These are phyloP conservation scores for Agrocybe praecox DNA, from an alignment of 768 basidiomycete genomes.

Conservation along the genomic window DNA sequence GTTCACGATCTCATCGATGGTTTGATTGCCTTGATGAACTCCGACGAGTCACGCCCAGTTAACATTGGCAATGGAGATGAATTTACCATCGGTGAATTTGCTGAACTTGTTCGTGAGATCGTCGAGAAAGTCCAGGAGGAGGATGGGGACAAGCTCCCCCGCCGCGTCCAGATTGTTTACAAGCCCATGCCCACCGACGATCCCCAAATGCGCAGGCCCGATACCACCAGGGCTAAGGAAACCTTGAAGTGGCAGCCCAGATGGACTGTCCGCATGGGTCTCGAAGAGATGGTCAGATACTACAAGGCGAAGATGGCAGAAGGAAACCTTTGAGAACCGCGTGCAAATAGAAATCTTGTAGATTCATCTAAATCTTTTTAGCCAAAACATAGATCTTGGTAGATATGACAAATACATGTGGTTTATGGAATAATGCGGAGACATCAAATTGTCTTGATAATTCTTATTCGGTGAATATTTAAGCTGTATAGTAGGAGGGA, in stretches of 20 bases:
- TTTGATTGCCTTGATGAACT: conserved; percentile 93
- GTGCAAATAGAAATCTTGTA: not conserved
- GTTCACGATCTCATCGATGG: conserved; percentile 98
- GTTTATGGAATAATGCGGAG: not conserved
- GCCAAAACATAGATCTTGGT: not conserved
- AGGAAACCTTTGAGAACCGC: conserved; percentile 60
- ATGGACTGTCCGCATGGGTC: conserved; percentile 91
- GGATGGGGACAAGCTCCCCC: conserved; percentile 57
- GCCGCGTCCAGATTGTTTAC: conserved; percentile 70
- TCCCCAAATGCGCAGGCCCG: conserved; percentile 92
- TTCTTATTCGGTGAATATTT: not conserved
- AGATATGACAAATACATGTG: not conserved
- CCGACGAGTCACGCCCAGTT: conserved; percentile 88
- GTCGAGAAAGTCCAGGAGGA: conserved; percentile 92
- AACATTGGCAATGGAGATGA: conserved; percentile 97
- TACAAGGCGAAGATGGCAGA: conserved; percentile 90
- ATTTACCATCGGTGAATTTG: conserved; percentile 95
- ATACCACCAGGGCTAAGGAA: conserved; percentile 89
- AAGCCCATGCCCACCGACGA: conserved; percentile 89
- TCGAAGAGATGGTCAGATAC: conserved; percentile 94
- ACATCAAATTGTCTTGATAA: not conserved
- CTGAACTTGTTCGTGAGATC: conserved; percentile 87
- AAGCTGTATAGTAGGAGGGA: not conserved
- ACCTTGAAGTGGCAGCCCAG: conserved; percentile 86
- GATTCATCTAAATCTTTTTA: too few species aligned